Evolutionary conservation across 2,329 filamentous ascomycete genomes (phyloP).

Genomic region (Rhynchosporium agropyri): DNA sequence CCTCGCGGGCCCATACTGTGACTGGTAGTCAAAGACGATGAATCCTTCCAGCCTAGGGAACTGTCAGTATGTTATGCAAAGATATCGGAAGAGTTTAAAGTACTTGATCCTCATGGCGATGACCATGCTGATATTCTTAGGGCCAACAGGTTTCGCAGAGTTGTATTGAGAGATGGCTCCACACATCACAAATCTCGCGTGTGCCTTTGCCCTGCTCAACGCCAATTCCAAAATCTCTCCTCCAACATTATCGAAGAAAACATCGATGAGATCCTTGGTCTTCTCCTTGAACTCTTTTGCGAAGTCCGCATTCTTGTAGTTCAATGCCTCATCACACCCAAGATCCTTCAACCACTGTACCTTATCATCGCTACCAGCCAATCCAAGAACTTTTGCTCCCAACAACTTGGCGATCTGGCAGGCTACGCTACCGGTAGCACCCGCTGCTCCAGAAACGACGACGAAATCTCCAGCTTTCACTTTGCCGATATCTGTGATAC

Average conservation of each 20-base stretch:
- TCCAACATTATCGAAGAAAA: conserved; percentile 76
- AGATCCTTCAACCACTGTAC: conserved; percentile 67
- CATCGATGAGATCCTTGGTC: conserved; percentile 63
- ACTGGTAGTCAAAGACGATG: conserved; percentile 69
- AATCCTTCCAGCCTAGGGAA: conserved; percentile 66
- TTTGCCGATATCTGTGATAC: conserved; percentile 68
- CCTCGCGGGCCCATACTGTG: conserved; percentile 59
- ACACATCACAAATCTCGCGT: conserved; percentile 71
- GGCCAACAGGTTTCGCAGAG: conserved; percentile 55
- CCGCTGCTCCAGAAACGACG: conserved; percentile 76
- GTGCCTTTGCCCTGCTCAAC: conserved; percentile 61
- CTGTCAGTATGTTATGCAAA: neutral
- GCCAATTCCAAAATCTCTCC: conserved; percentile 71
- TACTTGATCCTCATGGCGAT: conserved; percentile 56
- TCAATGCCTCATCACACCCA: conserved; percentile 67
- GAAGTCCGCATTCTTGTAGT: conserved; percentile 70
- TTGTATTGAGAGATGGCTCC: conserved; percentile 73
- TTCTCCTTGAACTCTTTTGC: conserved; percentile 60
- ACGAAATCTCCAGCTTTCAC: conserved; percentile 73
- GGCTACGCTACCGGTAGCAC: conserved; percentile 75
- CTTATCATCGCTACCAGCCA: conserved; percentile 69
- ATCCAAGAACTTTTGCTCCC: conserved; percentile 62
- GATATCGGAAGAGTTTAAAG: conserved; percentile 22
- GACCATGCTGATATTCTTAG: conserved; percentile 57
- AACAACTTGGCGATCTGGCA: conserved; percentile 79